Conservation (phyloP, 2,329 filamentous ascomycete species). For the Colletotrichum camelliae region DNA sequence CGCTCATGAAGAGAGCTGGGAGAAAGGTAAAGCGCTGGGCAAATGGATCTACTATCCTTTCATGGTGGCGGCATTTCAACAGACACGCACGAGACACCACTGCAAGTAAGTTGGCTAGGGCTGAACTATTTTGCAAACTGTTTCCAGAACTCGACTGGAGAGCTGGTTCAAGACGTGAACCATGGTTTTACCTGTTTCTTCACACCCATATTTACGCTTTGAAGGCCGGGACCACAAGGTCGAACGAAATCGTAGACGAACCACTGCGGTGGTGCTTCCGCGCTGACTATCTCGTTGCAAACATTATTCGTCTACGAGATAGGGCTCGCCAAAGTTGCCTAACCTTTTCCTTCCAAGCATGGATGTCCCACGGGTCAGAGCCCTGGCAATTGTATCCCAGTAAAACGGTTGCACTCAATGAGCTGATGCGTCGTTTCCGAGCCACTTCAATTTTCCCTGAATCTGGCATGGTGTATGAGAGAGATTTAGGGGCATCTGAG, state of each 20-base stretch:
- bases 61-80: neutral
- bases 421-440: neutral
- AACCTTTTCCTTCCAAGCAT: neutral
- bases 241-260: neutral
- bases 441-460: neutral
- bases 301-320: neutral
- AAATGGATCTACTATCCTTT: neutral
- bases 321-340: neutral
- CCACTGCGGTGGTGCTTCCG: neutral
- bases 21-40: neutral
- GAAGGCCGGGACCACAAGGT: neutral
- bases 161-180: neutral
- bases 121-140: neutral
- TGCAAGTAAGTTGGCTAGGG: neutral
- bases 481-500: neutral
- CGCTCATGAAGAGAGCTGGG: neutral
- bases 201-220: neutral
- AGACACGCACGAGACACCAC: neutral
- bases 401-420: neutral
- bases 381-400: neutral
- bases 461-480: neutral
- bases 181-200: neutral
- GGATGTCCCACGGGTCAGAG: neutral
- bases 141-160: neutral
- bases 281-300: neutral